Conservation (phyloP, 108 stramenopile species). For the Cylindrotheca closterium region DNA sequence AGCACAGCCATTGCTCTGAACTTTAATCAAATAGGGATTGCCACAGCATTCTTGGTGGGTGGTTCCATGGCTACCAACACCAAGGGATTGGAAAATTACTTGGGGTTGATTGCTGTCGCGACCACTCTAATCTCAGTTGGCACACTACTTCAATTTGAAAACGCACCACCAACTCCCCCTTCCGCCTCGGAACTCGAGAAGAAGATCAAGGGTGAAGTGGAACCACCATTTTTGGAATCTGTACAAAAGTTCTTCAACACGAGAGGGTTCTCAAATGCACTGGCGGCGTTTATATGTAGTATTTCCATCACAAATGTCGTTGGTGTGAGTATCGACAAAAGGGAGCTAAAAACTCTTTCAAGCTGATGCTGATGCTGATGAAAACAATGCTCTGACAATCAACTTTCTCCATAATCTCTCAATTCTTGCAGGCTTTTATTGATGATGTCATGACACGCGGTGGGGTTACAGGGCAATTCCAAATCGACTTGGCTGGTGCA, state of each 20-base stretch:
- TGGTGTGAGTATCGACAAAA: slow-evolving; percentile 33
- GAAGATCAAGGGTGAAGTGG: slow-evolving; percentile 52
- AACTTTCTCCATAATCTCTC: background rate
- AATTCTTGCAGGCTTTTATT: slow-evolving; percentile 62
- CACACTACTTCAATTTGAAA: slow-evolving; percentile 57
- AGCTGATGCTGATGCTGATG: background rate
- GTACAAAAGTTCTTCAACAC: slow-evolving; percentile 70
- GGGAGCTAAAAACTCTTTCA: background rate
- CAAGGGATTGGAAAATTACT: slow-evolving; percentile 48
- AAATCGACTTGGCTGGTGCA: slow-evolving; percentile 83
- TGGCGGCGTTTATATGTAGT: slow-evolving; percentile 79
- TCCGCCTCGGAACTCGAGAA: slow-evolving; percentile 63
- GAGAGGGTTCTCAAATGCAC: slow-evolving; percentile 58
- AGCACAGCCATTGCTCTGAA: slow-evolving; percentile 69
- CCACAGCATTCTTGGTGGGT: slow-evolving; percentile 73
- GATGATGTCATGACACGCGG: slow-evolving; percentile 88
- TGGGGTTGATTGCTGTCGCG: slow-evolving; percentile 47
- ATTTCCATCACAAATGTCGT: slow-evolving; percentile 87
- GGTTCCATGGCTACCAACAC: slow-evolving; percentile 50
- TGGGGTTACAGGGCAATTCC: slow-evolving; percentile 72
- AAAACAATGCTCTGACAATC: background rate
- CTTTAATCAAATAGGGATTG: slow-evolving; percentile 81
- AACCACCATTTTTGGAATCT: slow-evolving; percentile 82
- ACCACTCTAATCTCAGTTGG: slow-evolving; percentile 43
- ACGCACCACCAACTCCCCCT: slow-evolving; percentile 57